These are phyloP conservation scores for Calonectria crousiana DNA, from an alignment of 2,329 filamentous ascomycete species.

Conservation along the genomic window DNA sequence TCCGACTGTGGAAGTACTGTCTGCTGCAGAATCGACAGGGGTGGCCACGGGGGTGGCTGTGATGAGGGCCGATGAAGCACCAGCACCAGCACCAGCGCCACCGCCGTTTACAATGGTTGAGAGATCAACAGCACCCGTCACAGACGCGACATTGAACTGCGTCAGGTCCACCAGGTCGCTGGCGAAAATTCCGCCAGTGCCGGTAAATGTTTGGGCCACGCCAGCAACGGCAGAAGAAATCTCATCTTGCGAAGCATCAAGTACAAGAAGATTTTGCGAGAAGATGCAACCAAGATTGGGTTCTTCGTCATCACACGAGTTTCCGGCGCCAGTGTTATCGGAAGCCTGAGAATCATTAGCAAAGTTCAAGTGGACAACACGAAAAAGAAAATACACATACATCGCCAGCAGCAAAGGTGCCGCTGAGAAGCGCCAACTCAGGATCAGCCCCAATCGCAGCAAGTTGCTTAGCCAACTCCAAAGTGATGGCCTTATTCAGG, in stretches of 20 bases:
- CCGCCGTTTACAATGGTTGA: slow-evolving; percentile 21
- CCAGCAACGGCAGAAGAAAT: slow-evolving; percentile 61
- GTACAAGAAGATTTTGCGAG: slow-evolving; percentile 62
- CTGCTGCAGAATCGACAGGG: not conserved
- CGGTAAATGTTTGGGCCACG: slow-evolving; percentile 48
- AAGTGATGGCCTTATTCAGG: slow-evolving; percentile 71
- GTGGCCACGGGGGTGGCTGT: not conserved
- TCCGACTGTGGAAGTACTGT: not conserved
- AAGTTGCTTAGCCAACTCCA: slow-evolving; percentile 71
- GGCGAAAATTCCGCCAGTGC: slow-evolving; percentile 45
- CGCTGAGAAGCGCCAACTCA: slow-evolving; percentile 68
- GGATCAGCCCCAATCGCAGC: slow-evolving; percentile 72
- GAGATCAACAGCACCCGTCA: slow-evolving; percentile 32
- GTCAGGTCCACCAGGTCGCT: slow-evolving; percentile 31
- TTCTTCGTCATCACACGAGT: slow-evolving; percentile 61
- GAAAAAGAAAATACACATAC: slow-evolving; percentile 49
- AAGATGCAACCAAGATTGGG: slow-evolving; percentile 68
- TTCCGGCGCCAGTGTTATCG: slow-evolving; percentile 42
- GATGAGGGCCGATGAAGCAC: not conserved
- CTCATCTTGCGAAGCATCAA: slow-evolving; percentile 66
- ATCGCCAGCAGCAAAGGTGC: slow-evolving; percentile 73
- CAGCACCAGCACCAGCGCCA: slow-evolving; percentile 5
- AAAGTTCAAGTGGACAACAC: not conserved
- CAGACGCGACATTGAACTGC: slow-evolving; percentile 26
- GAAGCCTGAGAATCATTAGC: slow-evolving; percentile 6